Evolutionary conservation across 2,329 filamentous ascomycete species (phyloP).

Genomic region (Aspergillus novofumigatus): DNA sequence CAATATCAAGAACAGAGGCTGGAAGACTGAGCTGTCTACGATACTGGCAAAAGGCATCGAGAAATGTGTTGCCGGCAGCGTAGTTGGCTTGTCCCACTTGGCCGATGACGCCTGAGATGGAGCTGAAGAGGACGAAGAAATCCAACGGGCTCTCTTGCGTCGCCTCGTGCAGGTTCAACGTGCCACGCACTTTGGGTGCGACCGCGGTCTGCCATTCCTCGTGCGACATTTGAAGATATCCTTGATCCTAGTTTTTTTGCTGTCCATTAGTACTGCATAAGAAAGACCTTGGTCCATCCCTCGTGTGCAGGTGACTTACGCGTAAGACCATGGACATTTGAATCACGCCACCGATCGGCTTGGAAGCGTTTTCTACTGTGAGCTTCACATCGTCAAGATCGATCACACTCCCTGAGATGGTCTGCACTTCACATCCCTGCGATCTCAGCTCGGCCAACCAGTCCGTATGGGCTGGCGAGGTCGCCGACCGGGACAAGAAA

Average conservation of each 20-base stretch:
- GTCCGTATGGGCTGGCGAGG: slow-evolving; percentile 6
- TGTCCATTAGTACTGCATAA: too few relatives aligned
- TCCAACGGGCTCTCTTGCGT: not conserved
- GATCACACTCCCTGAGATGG: slow-evolving; percentile 13
- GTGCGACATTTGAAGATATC: not conserved
- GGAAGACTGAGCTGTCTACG: slow-evolving; percentile 16
- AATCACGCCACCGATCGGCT: slow-evolving; percentile 14
- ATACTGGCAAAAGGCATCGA: slow-evolving; percentile 20
- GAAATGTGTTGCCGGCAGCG: slow-evolving; percentile 26
- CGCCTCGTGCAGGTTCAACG: slow-evolving; percentile 20
- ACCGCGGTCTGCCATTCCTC: not conserved
- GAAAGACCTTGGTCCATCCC: too few relatives aligned
- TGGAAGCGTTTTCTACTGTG: not conserved
- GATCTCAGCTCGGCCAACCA: slow-evolving; percentile 11
- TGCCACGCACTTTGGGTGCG: slow-evolving; percentile 14
- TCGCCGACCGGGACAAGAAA: slow-evolving; percentile 31
- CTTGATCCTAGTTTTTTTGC: too few relatives aligned
- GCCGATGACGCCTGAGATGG: slow-evolving; percentile 25
- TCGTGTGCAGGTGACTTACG: slow-evolving; percentile 1
- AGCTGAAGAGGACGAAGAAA: slow-evolving; percentile 26
- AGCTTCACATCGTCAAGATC: not conserved
- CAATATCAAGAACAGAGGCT: slow-evolving; percentile 19
- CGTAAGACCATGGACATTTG: slow-evolving; percentile 21
- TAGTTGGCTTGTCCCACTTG: slow-evolving; percentile 40
- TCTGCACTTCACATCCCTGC: slow-evolving; percentile 13